phyloP scores from a whole-genome alignment of 2,329 filamentous ascomycete species.

The Orbilia brochopaga region DNA sequence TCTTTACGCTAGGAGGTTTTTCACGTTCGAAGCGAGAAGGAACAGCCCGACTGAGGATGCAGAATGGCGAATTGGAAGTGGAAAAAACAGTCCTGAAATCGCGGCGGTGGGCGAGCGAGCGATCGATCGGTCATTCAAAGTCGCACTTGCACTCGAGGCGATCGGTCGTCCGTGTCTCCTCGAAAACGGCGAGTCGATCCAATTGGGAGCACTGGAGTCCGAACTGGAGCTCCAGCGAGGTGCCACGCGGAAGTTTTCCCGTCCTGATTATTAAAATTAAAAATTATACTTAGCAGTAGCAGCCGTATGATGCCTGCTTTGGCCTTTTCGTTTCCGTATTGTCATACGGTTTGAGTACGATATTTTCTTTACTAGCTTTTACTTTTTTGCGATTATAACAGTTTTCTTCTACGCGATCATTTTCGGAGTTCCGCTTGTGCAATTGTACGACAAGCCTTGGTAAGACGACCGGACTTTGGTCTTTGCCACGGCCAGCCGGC shows the following conservation, averaged over 20 bases:
- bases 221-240: background rate
- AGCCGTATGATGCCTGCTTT: background rate
- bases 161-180: background rate
- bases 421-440: background rate
- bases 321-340: background rate
- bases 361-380: background rate
- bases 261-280: background rate
- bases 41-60: too few species aligned
- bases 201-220: background rate
- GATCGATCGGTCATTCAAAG: background rate
- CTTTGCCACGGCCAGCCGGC: slow-evolving; percentile 6
- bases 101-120: background rate
- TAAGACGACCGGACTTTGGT: background rate
- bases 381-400: background rate
- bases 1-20: too few species aligned
- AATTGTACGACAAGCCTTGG: background rate
- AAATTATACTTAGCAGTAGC: background rate
- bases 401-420: background rate
- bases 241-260: background rate
- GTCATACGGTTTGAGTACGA: background rate
- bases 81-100: slow-evolving; percentile 8
- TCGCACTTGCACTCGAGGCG: background rate
- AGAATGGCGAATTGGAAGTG: background rate
- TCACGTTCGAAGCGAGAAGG: too few species aligned
- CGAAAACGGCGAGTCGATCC: background rate